Base-by-base conservation (phyloP, 371 early-diverging fungal genomes). In the Mortierella sp. region DNA sequence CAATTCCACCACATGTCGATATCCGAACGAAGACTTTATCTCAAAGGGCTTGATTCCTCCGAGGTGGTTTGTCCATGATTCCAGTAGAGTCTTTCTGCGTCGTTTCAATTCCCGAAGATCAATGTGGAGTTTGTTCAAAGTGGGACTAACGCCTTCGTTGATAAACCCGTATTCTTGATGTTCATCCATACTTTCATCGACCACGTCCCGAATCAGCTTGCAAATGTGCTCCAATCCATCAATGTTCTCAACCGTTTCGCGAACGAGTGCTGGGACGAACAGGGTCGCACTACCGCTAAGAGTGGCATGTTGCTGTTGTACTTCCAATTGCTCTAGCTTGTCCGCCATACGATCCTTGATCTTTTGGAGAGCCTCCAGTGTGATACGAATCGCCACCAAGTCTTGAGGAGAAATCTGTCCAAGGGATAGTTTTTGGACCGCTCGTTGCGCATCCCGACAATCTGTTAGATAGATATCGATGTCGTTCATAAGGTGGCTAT, bases 391-490 rank as follows among this genome's bases (percentile, higher is more conserved):
- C 19, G 88, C 86, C 19, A 92, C 47, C 17, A 92, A 63, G 62
- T 93, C 93, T 13, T 83, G 80, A 19, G 90, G 85, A 9, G 88
- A 86, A 24, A 88, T 89, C 48, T 82, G 82, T 45, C 83, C 81
- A 9, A 93, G 73, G 3, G 91, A 87, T 6, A 93, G 63, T 59
- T 90, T 83, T 64, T 92, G 92, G 14, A 92, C 67, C 0, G 89
- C 84, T 14, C 94, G 81, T 60, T 91, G 91, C 0, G 89, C 86
- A 68, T 94, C 94, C 17, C 90, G 82, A 52, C 86, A 86, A 24
- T 80, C 82, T 7, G 76, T 62, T 40, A 94, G 57, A 24, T 79
- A 57, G 16, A 72, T 54, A 1, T 87, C 81, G 1, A 92, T 59
- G 22, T 84, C 85, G 8, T 81, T 69, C 27, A 88, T 79, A 7